Evolutionary conservation across 2,329 filamentous ascomycete genomes (phyloP).

Genomic region (Celoporthe dispersa): DNA sequence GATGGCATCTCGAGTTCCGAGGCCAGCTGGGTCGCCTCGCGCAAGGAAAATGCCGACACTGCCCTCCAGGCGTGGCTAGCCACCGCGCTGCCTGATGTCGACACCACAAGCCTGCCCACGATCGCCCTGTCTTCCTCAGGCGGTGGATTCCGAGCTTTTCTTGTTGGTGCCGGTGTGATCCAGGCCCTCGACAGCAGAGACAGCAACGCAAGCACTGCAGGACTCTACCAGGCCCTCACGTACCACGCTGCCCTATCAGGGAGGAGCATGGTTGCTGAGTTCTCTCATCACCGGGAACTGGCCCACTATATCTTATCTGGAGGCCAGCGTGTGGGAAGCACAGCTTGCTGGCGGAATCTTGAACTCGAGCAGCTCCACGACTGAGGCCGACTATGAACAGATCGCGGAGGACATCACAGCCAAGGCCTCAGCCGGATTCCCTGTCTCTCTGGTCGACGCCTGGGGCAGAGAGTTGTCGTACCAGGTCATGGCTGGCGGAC

Average conservation of each 20-base stretch:
- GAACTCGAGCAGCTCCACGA: slow-evolving; percentile 10
- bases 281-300: slow-evolving; percentile 31
- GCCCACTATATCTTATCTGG: slow-evolving; percentile 28
- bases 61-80: slow-evolving; percentile 21
- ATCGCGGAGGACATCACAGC: slow-evolving; percentile 20
- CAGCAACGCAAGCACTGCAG: slow-evolving; percentile 29
- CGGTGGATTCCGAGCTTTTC: slow-evolving; percentile 37
- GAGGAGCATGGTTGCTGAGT: slow-evolving; percentile 34
- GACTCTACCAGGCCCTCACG: slow-evolving; percentile 32
- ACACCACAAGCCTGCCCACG: slow-evolving; percentile 30
- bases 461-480: slow-evolving; percentile 26
- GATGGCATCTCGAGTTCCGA: slow-evolving; percentile 24
- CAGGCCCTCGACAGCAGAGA: slow-evolving; percentile 35
- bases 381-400: slow-evolving; percentile 14
- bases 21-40: slow-evolving; percentile 11
- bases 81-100: slow-evolving; percentile 16
- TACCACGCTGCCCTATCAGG: slow-evolving; percentile 34
- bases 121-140: slow-evolving; percentile 36
- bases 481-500: slow-evolving; percentile 24
- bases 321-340: slow-evolving; percentile 20
- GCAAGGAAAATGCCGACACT: slow-evolving; percentile 21
- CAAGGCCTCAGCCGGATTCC: slow-evolving; percentile 22
- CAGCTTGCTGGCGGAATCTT: slow-evolving; percentile 25
- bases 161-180: slow-evolving; percentile 38
- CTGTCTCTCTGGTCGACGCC: slow-evolving; percentile 25